phyloP scores from a whole-genome alignment of 768 basidiomycete species.

The Cystobasidiopsis lactophilus region DNA sequence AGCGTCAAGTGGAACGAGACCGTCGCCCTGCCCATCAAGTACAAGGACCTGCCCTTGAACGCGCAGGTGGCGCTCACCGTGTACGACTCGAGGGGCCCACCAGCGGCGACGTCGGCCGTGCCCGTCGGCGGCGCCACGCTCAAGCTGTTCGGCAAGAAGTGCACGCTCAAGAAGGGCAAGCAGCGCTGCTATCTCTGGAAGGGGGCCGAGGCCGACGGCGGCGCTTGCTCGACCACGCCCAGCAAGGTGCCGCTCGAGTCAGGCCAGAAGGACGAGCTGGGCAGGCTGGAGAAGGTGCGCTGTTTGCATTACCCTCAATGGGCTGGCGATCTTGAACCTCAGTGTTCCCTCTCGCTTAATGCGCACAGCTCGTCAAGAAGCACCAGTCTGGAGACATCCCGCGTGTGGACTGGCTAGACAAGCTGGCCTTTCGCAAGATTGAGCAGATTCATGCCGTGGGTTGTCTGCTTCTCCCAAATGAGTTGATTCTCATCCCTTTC shows the following conservation, averaged over 20 bases:
- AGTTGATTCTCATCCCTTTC: background rate
- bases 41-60: constrained; percentile 72
- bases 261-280: constrained; percentile 56
- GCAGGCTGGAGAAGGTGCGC: constrained; percentile 65
- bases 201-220: constrained; percentile 64
- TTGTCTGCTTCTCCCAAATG: constrained; percentile 1
- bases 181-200: constrained; percentile 71
- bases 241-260: constrained; percentile 39
- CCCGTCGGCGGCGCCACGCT: constrained; percentile 61
- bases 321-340: background rate
- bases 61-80: constrained; percentile 84
- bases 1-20: constrained; percentile 89
- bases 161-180: constrained; percentile 74
- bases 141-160: constrained; percentile 76
- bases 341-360: too few relatives aligned
- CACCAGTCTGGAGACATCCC: constrained; percentile 82
- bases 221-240: constrained; percentile 56
- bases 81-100: constrained; percentile 76
- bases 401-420: constrained; percentile 89
- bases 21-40: constrained; percentile 73
- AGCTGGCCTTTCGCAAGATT: constrained; percentile 78
- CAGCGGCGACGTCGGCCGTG: constrained; percentile 7
- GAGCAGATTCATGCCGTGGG: constrained; percentile 78
- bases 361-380: constrained; percentile 62
- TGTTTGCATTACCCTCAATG: background rate